These are phyloP conservation scores for Mortierella antarctica DNA, from an alignment of 192 early-diverging fungal genomes.

Conservation along the genomic window DNA sequence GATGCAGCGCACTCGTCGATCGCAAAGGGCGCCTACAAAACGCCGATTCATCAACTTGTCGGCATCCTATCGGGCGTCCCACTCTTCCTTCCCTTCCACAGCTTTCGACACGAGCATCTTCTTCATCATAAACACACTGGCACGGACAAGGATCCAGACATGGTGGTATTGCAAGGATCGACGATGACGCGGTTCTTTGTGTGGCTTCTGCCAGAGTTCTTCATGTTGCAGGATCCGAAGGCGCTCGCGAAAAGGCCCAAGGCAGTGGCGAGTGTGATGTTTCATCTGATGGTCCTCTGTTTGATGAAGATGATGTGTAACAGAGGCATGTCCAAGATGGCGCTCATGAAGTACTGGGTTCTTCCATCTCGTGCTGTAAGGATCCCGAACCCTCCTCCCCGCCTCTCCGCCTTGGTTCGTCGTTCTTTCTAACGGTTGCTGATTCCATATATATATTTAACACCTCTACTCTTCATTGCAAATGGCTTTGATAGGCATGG, in stretches of 20 bases:
- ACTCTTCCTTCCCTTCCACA: constrained; percentile 15
- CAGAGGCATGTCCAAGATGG: constrained; percentile 10
- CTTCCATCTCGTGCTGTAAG: constrained; percentile 37
- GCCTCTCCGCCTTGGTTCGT: neutral
- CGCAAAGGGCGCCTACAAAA: constrained; percentile 39
- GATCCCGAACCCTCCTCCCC: neutral
- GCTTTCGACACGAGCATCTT: constrained; percentile 33
- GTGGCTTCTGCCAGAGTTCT: constrained; percentile 43
- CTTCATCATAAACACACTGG: constrained; percentile 37
- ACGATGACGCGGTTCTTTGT: constrained; percentile 27
- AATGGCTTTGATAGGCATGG: constrained; percentile 16
- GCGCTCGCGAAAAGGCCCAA: constrained; percentile 1
- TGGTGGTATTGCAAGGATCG: constrained; percentile 24
- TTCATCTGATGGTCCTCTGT: constrained; percentile 12
- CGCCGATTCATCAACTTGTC: constrained; percentile 22
- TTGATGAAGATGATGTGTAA: constrained; percentile 15
- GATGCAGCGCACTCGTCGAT: constrained; percentile 40
- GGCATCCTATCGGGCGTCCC: constrained; percentile 33
- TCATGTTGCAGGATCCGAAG: constrained; percentile 16
- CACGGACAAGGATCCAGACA: constrained; percentile 35
- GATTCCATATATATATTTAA: neutral
- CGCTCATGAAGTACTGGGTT: constrained; percentile 40
- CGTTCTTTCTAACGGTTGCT: neutral
- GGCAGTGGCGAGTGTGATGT: neutral
- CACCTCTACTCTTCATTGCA: neutral